Evolutionary conservation across 352 stramenopile genomes (phyloP).

Genomic region (Aphanomyces cochlioides): DNA sequence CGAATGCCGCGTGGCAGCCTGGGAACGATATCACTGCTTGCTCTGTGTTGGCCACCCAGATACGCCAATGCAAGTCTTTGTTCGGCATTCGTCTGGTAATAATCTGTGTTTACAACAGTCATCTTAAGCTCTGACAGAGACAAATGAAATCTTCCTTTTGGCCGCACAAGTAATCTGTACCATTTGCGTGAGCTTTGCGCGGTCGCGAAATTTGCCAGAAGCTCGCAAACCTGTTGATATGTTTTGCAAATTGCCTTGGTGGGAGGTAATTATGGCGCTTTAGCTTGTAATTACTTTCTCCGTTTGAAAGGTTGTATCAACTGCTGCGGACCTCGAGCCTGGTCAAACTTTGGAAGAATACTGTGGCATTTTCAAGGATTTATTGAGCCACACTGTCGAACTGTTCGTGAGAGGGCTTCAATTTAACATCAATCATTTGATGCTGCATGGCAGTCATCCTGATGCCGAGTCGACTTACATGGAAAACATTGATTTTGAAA

Average conservation of each 20-base stretch:
- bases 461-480: slow-evolving; percentile 19
- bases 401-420: slow-evolving; percentile 49
- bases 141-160: slow-evolving; percentile 38
- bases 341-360: slow-evolving; percentile 68
- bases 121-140: neutral
- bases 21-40: slow-evolving; percentile 69
- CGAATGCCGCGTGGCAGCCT: slow-evolving; percentile 63
- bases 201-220: slow-evolving; percentile 48
- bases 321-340: slow-evolving; percentile 55
- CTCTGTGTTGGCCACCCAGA: slow-evolving; percentile 64
- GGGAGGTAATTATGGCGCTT: slow-evolving; percentile 45
- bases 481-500: slow-evolving; percentile 46
- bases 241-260: slow-evolving; percentile 90
- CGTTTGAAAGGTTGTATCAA: slow-evolving; percentile 49
- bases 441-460: slow-evolving; percentile 42
- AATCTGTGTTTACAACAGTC: neutral
- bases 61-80: slow-evolving; percentile 71
- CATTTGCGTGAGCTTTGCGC: slow-evolving; percentile 58
- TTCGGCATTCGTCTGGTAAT: slow-evolving; percentile 60
- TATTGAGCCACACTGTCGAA: slow-evolving; percentile 58
- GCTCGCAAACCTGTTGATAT: slow-evolving; percentile 68
- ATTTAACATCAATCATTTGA: slow-evolving; percentile 50
- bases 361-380: slow-evolving; percentile 52
- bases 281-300: too few relatives aligned
- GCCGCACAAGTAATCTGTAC: slow-evolving; percentile 83